A percentile compares a stretch with the other conserved stretches of the same genome.
phyloP scores from a whole-genome alignment of 2,329 filamentous ascomycete species.

The Tolypocladium cylindrosporum region DNA sequence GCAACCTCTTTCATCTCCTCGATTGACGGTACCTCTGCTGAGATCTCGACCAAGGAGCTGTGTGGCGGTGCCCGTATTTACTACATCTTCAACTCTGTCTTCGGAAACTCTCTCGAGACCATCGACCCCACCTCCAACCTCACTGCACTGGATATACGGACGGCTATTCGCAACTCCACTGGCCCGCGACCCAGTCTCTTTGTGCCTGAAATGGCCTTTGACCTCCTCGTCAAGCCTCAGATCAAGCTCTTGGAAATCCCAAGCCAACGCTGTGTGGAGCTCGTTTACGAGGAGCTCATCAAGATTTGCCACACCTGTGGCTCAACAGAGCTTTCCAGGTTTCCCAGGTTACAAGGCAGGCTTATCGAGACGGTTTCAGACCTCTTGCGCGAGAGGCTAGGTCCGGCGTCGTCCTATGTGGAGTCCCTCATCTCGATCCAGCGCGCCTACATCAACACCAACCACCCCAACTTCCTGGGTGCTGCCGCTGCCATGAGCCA shows the following conservation, averaged over 20 bases:
- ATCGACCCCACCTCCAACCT: constrained; percentile 96
- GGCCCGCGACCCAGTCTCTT: constrained; percentile 92
- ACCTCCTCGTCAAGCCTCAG: constrained; percentile 93
- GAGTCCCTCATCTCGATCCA: constrained; percentile 97
- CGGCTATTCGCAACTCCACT: constrained; percentile 95
- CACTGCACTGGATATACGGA: constrained; percentile 88
- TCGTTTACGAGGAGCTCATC: constrained; percentile 97
- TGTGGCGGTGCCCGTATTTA: constrained; percentile 93
- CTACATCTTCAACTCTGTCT: constrained; percentile 98
- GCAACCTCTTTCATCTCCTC: constrained; percentile 97
- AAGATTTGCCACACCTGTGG: constrained; percentile 99
- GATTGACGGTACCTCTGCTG: constrained; percentile 95
- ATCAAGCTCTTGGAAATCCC: constrained; percentile 95
- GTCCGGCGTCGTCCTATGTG: constrained; percentile 82
- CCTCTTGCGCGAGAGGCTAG: constrained; percentile 81
- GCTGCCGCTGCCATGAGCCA: constrained; percentile 96
- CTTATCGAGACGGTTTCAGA: constrained; percentile 98
- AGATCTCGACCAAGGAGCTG: constrained; percentile 97
- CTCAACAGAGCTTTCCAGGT: constrained; percentile 84
- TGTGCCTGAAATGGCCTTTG: constrained; percentile 94
- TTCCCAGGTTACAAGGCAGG: constrained; percentile 87
- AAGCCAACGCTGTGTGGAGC: constrained; percentile 90
- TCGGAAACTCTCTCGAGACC: constrained; percentile 89
- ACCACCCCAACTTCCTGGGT: constrained; percentile 96
- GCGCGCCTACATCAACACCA: constrained; percentile 97